These are phyloP conservation scores for Cyberlindnera euphorbiae DNA, from an alignment of 805 yeast species.

Conservation along the genomic window DNA sequence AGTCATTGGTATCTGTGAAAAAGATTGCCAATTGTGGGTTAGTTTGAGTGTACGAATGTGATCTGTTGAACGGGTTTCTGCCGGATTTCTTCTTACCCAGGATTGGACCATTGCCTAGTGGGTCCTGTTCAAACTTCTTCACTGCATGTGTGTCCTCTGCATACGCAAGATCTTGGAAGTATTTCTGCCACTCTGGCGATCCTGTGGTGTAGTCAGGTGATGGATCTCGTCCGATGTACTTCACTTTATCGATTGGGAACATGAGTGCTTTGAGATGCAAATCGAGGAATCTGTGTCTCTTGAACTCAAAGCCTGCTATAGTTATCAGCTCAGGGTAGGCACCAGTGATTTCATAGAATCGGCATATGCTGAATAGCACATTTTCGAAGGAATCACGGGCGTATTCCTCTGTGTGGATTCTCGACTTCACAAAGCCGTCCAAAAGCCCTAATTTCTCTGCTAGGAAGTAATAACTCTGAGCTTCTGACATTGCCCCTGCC, in stretches of 20 bases:
- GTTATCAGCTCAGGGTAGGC: slow-evolving; percentile 48
- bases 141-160: slow-evolving; percentile 54
- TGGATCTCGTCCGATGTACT: slow-evolving; percentile 59
- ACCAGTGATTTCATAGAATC: slow-evolving; percentile 43
- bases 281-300: slow-evolving; percentile 51
- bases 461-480: slow-evolving; percentile 49
- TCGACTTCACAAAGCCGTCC: slow-evolving; percentile 5
- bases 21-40: slow-evolving; percentile 13
- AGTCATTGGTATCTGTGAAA: too few relatives aligned
- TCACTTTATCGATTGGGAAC: slow-evolving; percentile 32
- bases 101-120: slow-evolving; percentile 47
- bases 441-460: slow-evolving; percentile 30
- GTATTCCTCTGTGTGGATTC: slow-evolving; percentile 55
- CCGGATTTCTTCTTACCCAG: slow-evolving; percentile 42
- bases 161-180: slow-evolving; percentile 41
- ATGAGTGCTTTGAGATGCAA: slow-evolving; percentile 51
- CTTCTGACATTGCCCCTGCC: slow-evolving; percentile 56
- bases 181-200: slow-evolving; percentile 27
- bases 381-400: slow-evolving; percentile 82
- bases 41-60: slow-evolving; percentile 32
- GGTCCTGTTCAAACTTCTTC: slow-evolving; percentile 47
- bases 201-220: slow-evolving; percentile 31
- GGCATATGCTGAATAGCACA: slow-evolving; percentile 53
- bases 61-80: slow-evolving; percentile 54
- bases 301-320: slow-evolving; percentile 73